Conservation (phyloP, 306 rosid genomes). For the Ormosia emarginata region DNA sequence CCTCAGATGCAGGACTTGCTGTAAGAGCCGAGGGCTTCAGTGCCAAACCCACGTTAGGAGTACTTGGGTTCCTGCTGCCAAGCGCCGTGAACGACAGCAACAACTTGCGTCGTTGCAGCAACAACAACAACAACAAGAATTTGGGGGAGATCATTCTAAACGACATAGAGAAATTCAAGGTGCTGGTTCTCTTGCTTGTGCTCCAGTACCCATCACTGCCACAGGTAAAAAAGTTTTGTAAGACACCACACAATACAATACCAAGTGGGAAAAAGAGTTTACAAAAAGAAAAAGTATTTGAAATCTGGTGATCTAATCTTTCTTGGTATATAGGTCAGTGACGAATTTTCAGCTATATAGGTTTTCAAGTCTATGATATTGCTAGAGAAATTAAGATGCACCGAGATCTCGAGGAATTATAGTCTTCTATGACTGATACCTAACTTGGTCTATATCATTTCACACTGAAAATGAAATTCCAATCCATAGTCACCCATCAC, state of each 20-base stretch:
- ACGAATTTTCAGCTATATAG: conserved; percentile 18
- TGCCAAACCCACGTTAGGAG: conserved; percentile 93
- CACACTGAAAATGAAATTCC: conserved; percentile 39
- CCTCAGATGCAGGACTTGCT: conserved; percentile 86
- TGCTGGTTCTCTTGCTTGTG: conserved; percentile 45
- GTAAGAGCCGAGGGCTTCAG: conserved; percentile 93
- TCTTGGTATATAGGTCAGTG: not conserved
- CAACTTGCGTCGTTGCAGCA: conserved; percentile 57
- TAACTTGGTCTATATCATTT: conserved; percentile 35
- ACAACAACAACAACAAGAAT: conserved; percentile 35
- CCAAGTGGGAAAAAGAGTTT: not conserved
- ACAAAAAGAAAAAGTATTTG: not conserved
- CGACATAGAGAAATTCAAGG: conserved; percentile 53
- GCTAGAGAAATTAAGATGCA: not conserved
- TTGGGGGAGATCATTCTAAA: conserved; percentile 44
- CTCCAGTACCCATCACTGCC: conserved; percentile 61
- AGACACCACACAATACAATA: not conserved
- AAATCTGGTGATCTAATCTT: too few species aligned
- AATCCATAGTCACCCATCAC: conserved; percentile 25
- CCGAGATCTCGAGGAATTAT: conserved; percentile 25
- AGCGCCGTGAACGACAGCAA: conserved; percentile 86
- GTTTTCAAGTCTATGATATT: conserved; percentile 6
- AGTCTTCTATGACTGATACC: conserved; percentile 31
- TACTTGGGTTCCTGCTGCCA: conserved; percentile 96
- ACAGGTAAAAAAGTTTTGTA: conserved; percentile 52